Base-by-base conservation (phyloP, 2,329 filamentous ascomycete species). In the Ophioceras dolichostomum region DNA sequence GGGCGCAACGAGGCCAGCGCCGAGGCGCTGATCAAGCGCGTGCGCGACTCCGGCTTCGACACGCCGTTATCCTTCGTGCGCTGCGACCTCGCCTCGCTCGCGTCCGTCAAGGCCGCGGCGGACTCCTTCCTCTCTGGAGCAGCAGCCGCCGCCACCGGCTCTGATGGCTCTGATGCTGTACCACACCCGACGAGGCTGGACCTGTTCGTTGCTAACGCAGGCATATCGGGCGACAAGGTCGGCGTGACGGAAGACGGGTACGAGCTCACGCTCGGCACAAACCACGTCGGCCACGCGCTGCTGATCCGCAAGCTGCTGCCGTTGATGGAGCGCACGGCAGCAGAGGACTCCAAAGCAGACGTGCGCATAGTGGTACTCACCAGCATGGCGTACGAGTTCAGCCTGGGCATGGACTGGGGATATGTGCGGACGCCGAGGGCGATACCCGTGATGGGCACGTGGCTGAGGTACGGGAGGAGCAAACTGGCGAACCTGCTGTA, bases 211-310 rank as follows among this genome's bases (percentile, higher is more conserved):
- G 54, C 57, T 38, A 68, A 68, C 41, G 65, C 63, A 1, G 65
- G 66, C 3, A 55, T 65, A 21, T 61, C 66, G 54, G 54, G 50
- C 6, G 38, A 43, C 5, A 51, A 59, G 3, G 44, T 58, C 0
- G 51, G 45, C 3, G 43, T 57, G 8, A 64, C 62, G 2, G 40
- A 45, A 6, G 59, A 67, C 12, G 64, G 64, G 21, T 68, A 66
- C 47, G 66, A 70, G 46, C 42, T 59, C 8, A 59, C 65, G 37
- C 65, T 68, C 41, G 63, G 58, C 9, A 63, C 58, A 5, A 70
- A 70, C 43, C 62, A 68, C 46, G 42, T 68, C 16, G 64, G 63
- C 16, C 65, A 68, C 37, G 61, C 61, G 1, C 50, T 64, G 1
- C 52, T 69, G 2, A 55, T 53, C 26, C 55, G 59, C 32, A 48